Evolutionary conservation across 2,329 filamentous ascomycete genomes (phyloP).

Genomic region (Microdochium paspali): DNA sequence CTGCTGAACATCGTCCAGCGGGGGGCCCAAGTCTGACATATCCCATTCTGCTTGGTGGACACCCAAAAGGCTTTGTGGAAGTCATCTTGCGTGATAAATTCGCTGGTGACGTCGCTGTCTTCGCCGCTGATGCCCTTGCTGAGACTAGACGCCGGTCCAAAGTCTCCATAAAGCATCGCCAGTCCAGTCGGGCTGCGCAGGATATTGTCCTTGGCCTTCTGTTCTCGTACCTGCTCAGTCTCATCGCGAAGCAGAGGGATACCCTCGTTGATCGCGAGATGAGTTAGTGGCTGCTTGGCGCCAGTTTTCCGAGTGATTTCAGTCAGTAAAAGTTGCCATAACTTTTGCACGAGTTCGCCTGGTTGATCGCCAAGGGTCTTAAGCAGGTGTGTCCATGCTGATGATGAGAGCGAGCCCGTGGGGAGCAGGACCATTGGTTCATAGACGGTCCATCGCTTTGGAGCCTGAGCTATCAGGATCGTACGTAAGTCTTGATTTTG

Average conservation of each 20-base stretch:
- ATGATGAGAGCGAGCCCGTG: conserved; percentile 41
- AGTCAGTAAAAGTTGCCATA: conserved; percentile 41
- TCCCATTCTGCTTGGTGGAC: conserved; percentile 65
- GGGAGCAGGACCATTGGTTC: conserved; percentile 53
- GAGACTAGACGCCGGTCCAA: conserved; percentile 42
- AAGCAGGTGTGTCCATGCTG: conserved; percentile 29
- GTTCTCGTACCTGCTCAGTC: neutral
- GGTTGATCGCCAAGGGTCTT: neutral
- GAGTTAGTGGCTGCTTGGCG: conserved; percentile 33
- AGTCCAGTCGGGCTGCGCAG: conserved; percentile 66
- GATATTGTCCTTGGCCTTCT: conserved; percentile 46
- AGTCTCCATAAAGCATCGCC: conserved; percentile 62
- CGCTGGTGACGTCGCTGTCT: no score
- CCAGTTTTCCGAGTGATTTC: conserved; percentile 30
- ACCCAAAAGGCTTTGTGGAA: conserved; percentile 71
- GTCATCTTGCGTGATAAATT: conserved; percentile 29
- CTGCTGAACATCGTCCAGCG: conserved; percentile 90
- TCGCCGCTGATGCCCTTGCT: neutral
- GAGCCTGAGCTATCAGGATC: conserved; percentile 30
- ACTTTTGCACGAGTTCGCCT: conserved; percentile 7
- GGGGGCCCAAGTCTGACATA: conserved; percentile 80
- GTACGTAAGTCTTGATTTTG: conserved; percentile 9
- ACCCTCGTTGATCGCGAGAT: conserved; percentile 51
- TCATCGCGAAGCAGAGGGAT: conserved; percentile 38
- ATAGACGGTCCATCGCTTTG: conserved; percentile 51